Evolutionary conservation across 2,329 filamentous ascomycete species (phyloP).

Genomic region (Pestalotiopsis sp.): DNA sequence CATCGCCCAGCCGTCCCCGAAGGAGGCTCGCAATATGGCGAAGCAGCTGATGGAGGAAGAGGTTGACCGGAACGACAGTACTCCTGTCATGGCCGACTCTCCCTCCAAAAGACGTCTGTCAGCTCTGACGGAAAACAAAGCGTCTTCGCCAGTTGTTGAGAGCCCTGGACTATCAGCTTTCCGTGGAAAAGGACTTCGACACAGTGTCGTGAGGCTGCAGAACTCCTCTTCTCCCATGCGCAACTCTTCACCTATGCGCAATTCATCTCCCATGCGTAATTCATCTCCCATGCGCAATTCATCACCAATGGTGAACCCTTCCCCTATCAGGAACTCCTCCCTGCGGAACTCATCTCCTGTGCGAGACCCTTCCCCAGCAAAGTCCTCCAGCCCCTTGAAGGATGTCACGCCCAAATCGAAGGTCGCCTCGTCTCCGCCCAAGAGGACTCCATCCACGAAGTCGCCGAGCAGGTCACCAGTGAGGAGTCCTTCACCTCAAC

Average conservation of each 20-base stretch:
- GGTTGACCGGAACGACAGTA: slow-evolving; percentile 50
- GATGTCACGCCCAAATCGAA: slow-evolving; percentile 1
- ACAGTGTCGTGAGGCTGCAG: slow-evolving; percentile 46
- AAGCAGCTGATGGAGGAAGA: slow-evolving; percentile 65
- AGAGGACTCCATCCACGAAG: slow-evolving; percentile 49
- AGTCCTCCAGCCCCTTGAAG: slow-evolving; percentile 17
- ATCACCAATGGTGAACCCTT: slow-evolving; percentile 16
- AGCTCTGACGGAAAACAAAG: slow-evolving; percentile 34
- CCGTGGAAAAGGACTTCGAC: slow-evolving; percentile 50
- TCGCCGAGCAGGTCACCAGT: slow-evolving; percentile 46
- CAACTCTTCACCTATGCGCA: slow-evolving; percentile 20
- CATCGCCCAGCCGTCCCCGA: slow-evolving; percentile 44
- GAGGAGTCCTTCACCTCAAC: slow-evolving; percentile 51
- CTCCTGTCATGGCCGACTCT: slow-evolving; percentile 40
- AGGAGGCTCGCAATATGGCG: slow-evolving; percentile 47
- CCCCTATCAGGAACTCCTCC: slow-evolving; percentile 20
- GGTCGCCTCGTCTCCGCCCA: background rate
- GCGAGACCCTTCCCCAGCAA: slow-evolving; percentile 23
- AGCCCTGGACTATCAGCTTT: slow-evolving; percentile 61
- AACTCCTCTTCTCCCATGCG: slow-evolving; percentile 41
- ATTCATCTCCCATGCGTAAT: slow-evolving; percentile 15
- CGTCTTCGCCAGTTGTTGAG: slow-evolving; percentile 47
- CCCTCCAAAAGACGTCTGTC: slow-evolving; percentile 37
- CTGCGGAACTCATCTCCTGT: slow-evolving; percentile 6
- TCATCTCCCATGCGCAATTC: slow-evolving; percentile 13